phyloP scores from a whole-genome alignment of 441 rosid species.

The Populus hybrid region DNA sequence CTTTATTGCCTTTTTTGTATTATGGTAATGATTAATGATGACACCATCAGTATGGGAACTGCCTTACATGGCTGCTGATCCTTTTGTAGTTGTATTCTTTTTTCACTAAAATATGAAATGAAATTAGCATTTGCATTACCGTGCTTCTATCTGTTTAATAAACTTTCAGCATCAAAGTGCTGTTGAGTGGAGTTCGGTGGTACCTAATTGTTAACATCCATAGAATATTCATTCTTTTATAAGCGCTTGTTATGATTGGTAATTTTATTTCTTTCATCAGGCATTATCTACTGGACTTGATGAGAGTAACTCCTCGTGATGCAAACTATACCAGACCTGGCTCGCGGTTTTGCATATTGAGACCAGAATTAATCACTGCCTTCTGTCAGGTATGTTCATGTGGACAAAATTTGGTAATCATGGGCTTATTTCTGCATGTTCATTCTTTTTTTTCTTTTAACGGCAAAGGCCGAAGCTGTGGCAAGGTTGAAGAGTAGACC shows the following conservation, averaged over 20 bases:
- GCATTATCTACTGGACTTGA: conserved; percentile 97
- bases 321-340: conserved; percentile 91
- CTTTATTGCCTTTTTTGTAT: not conserved
- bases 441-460: conserved; percentile 16
- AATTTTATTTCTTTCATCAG: conserved; percentile 24
- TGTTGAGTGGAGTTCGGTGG: not conserved
- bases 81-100: not conserved
- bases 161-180: not conserved
- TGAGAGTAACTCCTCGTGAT: conserved; percentile 99
- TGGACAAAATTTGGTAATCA: conserved; percentile 4
- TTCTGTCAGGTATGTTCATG: conserved; percentile 71
- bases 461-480: conserved; percentile 59
- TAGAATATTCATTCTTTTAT: not conserved
- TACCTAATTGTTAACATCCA: not conserved
- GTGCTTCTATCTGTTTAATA: not conserved
- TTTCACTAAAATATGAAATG: not conserved
- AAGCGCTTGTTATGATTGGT: too few species aligned
- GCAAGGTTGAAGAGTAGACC: conserved; percentile 42
- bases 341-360: conserved; percentile 89
- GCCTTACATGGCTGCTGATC: not conserved
- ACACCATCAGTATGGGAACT: not conserved
- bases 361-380: conserved; percentile 92
- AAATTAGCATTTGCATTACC: not conserved
- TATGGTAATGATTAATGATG: not conserved
- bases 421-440: conserved; percentile 13